phyloP scores from a whole-genome alignment of 495 filamentous ascomycete genomes.

The Aspergillus ellipticus region DNA sequence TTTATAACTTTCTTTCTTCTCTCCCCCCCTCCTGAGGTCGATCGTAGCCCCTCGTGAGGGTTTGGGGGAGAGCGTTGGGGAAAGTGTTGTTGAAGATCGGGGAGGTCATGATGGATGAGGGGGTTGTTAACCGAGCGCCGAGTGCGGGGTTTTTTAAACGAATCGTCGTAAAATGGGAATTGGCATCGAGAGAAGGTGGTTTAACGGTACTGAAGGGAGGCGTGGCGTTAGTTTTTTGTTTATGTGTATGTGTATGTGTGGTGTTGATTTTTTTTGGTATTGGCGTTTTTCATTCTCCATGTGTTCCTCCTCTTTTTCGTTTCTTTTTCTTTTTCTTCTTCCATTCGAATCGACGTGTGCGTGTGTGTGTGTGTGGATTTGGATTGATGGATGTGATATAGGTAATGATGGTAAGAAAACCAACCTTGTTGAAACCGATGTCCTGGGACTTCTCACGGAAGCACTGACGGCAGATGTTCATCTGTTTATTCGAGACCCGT shows the following conservation, averaged over 20 bases:
- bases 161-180: slow-evolving; percentile 35
- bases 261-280: background rate
- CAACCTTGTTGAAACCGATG: slow-evolving; percentile 95
- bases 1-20: no score
- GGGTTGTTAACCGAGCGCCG: slow-evolving; percentile 25
- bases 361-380: background rate
- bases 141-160: slow-evolving; percentile 18
- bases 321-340: background rate
- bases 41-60: no score
- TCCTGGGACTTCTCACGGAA: slow-evolving; percentile 95
- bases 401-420: slow-evolving; percentile 20
- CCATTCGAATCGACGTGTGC: no score
- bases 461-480: slow-evolving; percentile 99
- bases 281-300: background rate
- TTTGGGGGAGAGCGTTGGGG: no score
- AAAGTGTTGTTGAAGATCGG: background rate
- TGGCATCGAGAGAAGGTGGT: slow-evolving; percentile 26
- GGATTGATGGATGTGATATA: no score
- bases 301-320: background rate
- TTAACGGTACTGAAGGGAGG: slow-evolving; percentile 51
- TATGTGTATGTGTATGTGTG: slow-evolving; percentile 1
- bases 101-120: background rate
- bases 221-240: slow-evolving; percentile 18
- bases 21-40: no score
- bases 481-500: slow-evolving; percentile 21